Evolutionary conservation across 2,329 filamentous ascomycete species (phyloP).

Genomic region (Didymella pinodella): DNA sequence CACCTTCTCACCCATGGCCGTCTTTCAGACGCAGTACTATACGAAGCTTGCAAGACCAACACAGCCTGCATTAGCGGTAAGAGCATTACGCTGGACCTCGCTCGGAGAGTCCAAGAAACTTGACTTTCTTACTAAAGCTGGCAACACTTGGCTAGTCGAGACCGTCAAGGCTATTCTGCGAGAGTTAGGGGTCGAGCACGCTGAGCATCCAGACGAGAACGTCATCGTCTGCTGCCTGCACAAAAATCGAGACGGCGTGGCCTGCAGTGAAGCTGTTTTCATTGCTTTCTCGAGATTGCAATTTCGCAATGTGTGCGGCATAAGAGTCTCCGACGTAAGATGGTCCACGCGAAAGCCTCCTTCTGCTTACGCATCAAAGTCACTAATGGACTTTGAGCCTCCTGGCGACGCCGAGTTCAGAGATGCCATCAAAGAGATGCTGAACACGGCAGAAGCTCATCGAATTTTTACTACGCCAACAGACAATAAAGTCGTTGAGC

Average conservation of each 20-base stretch:
- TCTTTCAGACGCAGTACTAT: constrained; percentile 28
- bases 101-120: constrained; percentile 37
- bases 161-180: constrained; percentile 32
- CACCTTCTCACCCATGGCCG: constrained; percentile 31
- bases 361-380: background rate
- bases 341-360: constrained; percentile 26
- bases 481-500: background rate
- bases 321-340: constrained; percentile 31
- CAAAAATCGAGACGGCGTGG: constrained; percentile 33
- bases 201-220: constrained; percentile 23
- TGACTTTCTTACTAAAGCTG: constrained; percentile 37
- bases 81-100: constrained; percentile 25
- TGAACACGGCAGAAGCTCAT: constrained; percentile 28
- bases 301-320: constrained; percentile 36
- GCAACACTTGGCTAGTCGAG: constrained; percentile 38
- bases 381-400: constrained; percentile 2
- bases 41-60: constrained; percentile 22
- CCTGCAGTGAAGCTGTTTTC: constrained; percentile 31
- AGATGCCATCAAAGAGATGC: constrained; percentile 29
- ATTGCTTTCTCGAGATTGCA: constrained; percentile 40
- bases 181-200: constrained; percentile 36
- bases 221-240: constrained; percentile 35
- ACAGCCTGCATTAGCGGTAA: constrained; percentile 14
- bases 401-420: constrained; percentile 29
- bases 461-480: background rate